Evolutionary conservation across 331 rosid species (phyloP), one percentile per base, ranked within the genome.

Genomic region (Dryas integrifolia): DNA sequence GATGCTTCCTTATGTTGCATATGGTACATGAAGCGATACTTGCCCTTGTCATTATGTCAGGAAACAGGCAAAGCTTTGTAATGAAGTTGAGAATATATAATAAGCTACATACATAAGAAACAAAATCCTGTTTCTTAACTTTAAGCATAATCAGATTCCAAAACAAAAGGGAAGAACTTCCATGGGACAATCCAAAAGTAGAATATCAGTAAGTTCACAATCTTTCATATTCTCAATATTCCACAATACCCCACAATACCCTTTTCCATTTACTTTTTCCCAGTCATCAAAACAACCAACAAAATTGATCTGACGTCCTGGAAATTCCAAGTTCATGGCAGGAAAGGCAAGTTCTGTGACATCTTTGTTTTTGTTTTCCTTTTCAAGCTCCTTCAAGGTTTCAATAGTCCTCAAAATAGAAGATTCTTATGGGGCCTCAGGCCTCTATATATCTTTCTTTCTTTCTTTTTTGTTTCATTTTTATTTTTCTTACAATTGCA

Each of bases 301-400:
- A 82, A 14, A 66, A 48, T 46, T 76, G 74, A 78, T 65, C 26
- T 64, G 30, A 3, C 35, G 38, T 40, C 41, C 80, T 72, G 60
- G 45, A 40, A 64, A 38, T 48, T 78, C 82, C 81, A 75, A 49
- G 57, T 77, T 86, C 63, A 78, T 85, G 87, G 55, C 84, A 67
- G 82, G 77, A 79, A 85, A 83, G 95, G 89, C 86, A 88, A 83
- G 93, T 82, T 79, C 72, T 64, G 52, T 16, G 64, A 72, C 59
- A 66, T 46, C 12, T 73, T 30, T 46, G 46, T 62, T 45, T 30
- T 3, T 14, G 43, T 49, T 47, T 67, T 77, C 39, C 7, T 18
- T 47, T 4, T 16, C 9, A 58, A 15, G 6, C 38, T 51, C 8
- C 3, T 9, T 47, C 24, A 30, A 72, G 5, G 5, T 65, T 30